Percentiles rank a stretch among this genome's conserved stretches.
Evolutionary conservation across 73 alveolate species (phyloP).

Genomic region (Stentor coeruleus): DNA sequence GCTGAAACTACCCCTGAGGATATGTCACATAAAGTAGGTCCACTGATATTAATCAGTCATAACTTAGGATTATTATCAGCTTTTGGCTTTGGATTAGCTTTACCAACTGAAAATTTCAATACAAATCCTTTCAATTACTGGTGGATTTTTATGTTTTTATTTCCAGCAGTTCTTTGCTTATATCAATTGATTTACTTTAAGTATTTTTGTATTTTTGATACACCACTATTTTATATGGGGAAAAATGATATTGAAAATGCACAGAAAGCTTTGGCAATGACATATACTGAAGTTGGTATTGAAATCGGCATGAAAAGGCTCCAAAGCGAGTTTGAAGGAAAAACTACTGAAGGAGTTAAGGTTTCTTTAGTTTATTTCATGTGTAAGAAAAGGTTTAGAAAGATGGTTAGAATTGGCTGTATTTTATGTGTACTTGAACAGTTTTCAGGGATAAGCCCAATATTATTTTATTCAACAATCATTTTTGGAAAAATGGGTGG

Average conservation of each 20-base stretch:
- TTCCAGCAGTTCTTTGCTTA: background rate
- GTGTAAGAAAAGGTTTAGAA: too few relatives aligned
- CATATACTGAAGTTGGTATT: background rate
- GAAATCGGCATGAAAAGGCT: background rate
- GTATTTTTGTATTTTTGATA: background rate
- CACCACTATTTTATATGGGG: background rate
- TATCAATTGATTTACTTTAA: background rate
- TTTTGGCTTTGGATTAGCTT: background rate
- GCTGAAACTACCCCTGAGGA: slow-evolving; percentile 1
- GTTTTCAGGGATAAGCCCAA: too few relatives aligned
- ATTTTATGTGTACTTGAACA: too few relatives aligned
- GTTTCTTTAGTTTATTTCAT: too few relatives aligned
- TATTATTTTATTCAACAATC: too few relatives aligned
- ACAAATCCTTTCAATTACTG: background rate
- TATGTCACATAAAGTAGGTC: background rate
- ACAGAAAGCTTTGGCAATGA: background rate
- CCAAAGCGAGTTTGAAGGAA: background rate
- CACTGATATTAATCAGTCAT: background rate
- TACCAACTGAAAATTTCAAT: slow-evolving; percentile 4
- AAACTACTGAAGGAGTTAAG: too few relatives aligned
- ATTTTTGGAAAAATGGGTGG: too few relatives aligned
- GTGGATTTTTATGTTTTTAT: slow-evolving; percentile 8
- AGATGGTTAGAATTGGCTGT: too few relatives aligned
- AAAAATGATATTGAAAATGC: background rate
- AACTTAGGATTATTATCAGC: background rate